Conservation (phyloP, 805 yeast genomes). For the Jamesozyma spencerorum region DNA sequence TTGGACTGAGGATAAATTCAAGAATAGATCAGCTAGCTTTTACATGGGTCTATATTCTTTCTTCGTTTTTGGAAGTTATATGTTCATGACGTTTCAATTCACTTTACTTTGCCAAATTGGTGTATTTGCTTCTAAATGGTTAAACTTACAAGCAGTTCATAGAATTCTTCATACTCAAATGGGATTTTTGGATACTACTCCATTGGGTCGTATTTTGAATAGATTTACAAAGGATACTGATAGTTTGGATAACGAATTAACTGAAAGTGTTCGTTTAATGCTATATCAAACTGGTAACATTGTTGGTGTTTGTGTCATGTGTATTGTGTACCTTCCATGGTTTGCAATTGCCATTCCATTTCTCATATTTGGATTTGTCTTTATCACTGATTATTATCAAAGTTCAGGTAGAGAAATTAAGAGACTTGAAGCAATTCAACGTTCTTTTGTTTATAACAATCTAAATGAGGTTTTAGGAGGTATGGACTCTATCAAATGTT, state of each 20-base stretch:
- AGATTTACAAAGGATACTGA: slow-evolving; percentile 86
- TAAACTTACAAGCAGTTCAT: slow-evolving; percentile 54
- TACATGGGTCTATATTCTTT: slow-evolving; percentile 73
- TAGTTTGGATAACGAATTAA: slow-evolving; percentile 69
- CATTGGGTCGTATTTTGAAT: slow-evolving; percentile 77
- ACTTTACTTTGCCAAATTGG: slow-evolving; percentile 33
- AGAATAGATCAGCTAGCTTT: slow-evolving; percentile 38
- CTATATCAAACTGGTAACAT: slow-evolving; percentile 45
- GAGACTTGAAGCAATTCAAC: slow-evolving; percentile 42
- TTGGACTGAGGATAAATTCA: slow-evolving; percentile 60
- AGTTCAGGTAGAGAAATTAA: slow-evolving; percentile 44
- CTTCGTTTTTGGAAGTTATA: slow-evolving; percentile 40
- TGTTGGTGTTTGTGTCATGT: slow-evolving; percentile 56
- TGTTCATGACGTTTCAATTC: slow-evolving; percentile 34
- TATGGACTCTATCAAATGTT: slow-evolving; percentile 40
- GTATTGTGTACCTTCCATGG: slow-evolving; percentile 70
- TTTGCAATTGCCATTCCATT: slow-evolving; percentile 64
- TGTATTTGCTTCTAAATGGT: slow-evolving; percentile 42
- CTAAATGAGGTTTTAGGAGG: slow-evolving; percentile 44
- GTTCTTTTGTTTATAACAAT: slow-evolving; percentile 44
- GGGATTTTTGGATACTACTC: slow-evolving; percentile 78
- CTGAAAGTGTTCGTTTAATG: slow-evolving; percentile 57
- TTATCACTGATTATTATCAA: slow-evolving; percentile 38
- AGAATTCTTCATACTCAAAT: slow-evolving; percentile 68
- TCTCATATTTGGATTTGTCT: slow-evolving; percentile 36